phyloP scores from a whole-genome alignment of 352 stramenopile species.

The Globisporangium recalcitrans region DNA sequence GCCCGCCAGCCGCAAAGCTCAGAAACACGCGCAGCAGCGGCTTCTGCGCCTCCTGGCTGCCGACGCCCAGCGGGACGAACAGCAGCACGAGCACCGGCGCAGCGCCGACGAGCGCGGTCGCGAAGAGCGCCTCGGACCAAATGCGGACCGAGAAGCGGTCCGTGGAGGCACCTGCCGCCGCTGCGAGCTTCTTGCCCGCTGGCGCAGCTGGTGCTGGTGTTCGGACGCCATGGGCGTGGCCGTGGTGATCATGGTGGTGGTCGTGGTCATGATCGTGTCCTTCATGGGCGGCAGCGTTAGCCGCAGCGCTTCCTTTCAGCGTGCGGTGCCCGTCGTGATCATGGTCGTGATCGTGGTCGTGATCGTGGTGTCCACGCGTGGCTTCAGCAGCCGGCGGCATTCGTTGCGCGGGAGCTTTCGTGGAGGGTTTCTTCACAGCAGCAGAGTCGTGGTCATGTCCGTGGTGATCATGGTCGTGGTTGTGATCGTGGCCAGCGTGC shows the following conservation, averaged over 20 bases:
- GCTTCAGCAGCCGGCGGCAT: conserved; percentile 1
- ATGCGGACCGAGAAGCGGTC: conserved; percentile 42
- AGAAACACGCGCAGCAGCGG: conserved; percentile 78
- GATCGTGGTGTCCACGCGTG: conserved; percentile 7
- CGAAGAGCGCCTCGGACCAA: conserved; percentile 62
- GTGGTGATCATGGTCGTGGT: conserved; percentile 19
- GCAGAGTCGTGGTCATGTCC: conserved; percentile 13
- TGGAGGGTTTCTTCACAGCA: not conserved
- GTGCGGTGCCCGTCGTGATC: conserved; percentile 4
- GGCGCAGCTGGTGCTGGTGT: conserved; percentile 6
- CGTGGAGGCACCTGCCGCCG: not conserved
- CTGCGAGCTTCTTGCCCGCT: not conserved
- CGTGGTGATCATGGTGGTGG: conserved; percentile 16
- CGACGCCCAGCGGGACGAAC: conserved; percentile 59
- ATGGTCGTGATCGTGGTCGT: conserved; percentile 12
- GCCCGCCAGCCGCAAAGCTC: conserved; percentile 81
- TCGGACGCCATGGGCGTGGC: conserved; percentile 16
- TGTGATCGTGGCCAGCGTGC: conserved; percentile 15
- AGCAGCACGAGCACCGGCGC: conserved; percentile 67
- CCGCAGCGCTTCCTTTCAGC: not conserved
- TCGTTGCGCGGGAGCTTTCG: not conserved
- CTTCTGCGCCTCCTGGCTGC: conserved; percentile 55
- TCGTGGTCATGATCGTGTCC: conserved; percentile 21
- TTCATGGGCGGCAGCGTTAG: not conserved
- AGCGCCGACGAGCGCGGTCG: conserved; percentile 65